These are phyloP conservation scores for Nymphaea colorata DNA, from an alignment of 164 flowering plant species.

Conservation along the genomic window DNA sequence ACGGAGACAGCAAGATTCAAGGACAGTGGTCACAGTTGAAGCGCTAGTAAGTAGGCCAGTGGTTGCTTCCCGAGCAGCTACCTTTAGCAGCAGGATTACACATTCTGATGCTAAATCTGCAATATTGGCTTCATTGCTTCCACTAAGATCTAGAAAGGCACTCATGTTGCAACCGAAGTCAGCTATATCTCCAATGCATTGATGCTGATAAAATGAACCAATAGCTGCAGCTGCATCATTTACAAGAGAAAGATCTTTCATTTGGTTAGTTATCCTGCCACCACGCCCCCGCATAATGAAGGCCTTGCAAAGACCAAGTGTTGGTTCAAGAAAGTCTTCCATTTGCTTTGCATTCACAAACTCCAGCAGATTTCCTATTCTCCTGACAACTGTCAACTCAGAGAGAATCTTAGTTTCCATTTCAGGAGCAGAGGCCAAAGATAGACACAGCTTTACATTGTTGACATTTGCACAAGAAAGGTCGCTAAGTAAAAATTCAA, in stretches of 20 bases:
- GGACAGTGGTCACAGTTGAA: slow-evolving; percentile 39
- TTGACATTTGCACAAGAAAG: slow-evolving; percentile 73
- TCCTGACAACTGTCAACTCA: slow-evolving; percentile 71
- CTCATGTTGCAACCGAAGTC: slow-evolving; percentile 69
- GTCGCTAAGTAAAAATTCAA: slow-evolving; percentile 83
- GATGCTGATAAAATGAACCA: slow-evolving; percentile 31
- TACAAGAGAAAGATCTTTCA: slow-evolving; percentile 55
- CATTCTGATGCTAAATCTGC: slow-evolving; percentile 91
- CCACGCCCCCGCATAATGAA: slow-evolving; percentile 58
- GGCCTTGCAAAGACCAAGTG: slow-evolving; percentile 67
- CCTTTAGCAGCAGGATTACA: slow-evolving; percentile 54
- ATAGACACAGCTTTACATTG: slow-evolving; percentile 71
- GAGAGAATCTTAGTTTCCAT: slow-evolving; percentile 73
- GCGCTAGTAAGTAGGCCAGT: slow-evolving; percentile 68
- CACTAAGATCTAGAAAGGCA: slow-evolving; percentile 54
- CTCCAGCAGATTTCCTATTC: slow-evolving; percentile 74
- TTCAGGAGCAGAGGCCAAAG: slow-evolving; percentile 82
- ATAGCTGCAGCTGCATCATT: slow-evolving; percentile 13
- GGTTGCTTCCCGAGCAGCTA: slow-evolving; percentile 83
- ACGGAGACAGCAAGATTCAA: slow-evolving; percentile 35
- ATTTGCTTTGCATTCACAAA: slow-evolving; percentile 73
- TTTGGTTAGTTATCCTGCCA: slow-evolving; percentile 25
- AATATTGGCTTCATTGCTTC: slow-evolving; percentile 22
- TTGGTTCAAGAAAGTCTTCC: slow-evolving; percentile 93
- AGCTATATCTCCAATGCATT: slow-evolving; percentile 48